These are phyloP conservation scores for Acer negundo DNA, from an alignment of 345 rosid genomes.

Conservation along the genomic window DNA sequence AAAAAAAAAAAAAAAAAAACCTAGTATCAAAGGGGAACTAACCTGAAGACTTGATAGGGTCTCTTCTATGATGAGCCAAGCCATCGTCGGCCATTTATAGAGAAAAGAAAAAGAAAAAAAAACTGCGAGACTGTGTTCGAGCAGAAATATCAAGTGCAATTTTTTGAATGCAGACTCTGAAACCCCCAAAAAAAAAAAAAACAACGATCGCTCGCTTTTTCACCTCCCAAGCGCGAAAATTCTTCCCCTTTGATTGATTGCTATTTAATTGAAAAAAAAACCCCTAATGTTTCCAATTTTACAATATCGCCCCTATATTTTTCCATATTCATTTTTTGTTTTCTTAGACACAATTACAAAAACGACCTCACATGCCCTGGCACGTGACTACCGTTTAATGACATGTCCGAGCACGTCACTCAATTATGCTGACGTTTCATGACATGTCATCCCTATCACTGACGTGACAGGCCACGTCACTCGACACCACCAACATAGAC, in stretches of 20 bases:
- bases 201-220: constrained; percentile 15
- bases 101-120: background rate
- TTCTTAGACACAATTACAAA: too few species aligned
- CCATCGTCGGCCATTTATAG: constrained; percentile 71
- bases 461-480: too few species aligned
- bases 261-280: background rate
- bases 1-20: background rate
- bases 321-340: too few species aligned
- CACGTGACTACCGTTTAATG: too few species aligned
- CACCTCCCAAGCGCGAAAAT: constrained; percentile 33
- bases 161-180: background rate
- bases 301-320: background rate
- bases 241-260: constrained; percentile 22
- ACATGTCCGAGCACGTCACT: too few species aligned
- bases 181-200: constrained; percentile 10
- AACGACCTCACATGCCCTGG: too few species aligned
- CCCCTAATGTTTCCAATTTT: background rate
- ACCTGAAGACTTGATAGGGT: constrained; percentile 83
- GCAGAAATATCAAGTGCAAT: background rate
- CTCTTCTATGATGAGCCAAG: constrained; percentile 52
- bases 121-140: background rate
- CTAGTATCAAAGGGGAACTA: background rate
- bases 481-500: constrained; percentile 40
- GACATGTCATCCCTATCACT: too few species aligned
- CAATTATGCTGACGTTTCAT: too few species aligned